These are phyloP conservation scores for Phlegmacium glaucopus DNA, from an alignment of 768 basidiomycete species.

Conservation along the genomic window DNA sequence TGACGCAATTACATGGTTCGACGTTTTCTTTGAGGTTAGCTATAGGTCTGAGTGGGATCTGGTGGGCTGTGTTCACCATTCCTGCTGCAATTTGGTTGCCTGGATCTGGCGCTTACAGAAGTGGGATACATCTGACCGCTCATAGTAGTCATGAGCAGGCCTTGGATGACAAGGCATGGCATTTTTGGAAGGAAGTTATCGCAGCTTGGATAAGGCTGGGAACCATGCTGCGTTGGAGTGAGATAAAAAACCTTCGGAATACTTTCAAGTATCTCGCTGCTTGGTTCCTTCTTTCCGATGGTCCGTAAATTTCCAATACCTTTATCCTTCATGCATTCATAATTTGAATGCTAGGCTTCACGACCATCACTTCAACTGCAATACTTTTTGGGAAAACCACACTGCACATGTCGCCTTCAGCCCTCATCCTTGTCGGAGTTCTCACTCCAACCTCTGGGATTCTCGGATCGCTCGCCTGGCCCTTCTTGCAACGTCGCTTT, in stretches of 20 bases:
- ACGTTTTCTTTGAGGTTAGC: constrained; percentile 79
- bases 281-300: constrained; percentile 94
- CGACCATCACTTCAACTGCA: constrained; percentile 89
- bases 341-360: constrained; percentile 66
- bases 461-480: constrained; percentile 80
- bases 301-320: constrained; percentile 40
- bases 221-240: constrained; percentile 66
- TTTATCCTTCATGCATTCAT: too few relatives aligned
- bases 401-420: constrained; percentile 73
- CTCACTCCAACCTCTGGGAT: constrained; percentile 80
- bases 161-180: constrained; percentile 38
- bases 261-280: constrained; percentile 90
- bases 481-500: constrained; percentile 61
- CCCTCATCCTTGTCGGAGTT: constrained; percentile 76
- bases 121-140: neutral
- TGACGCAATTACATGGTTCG: constrained; percentile 66
- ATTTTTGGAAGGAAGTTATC: constrained; percentile 45
- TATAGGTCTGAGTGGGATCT: constrained; percentile 79
- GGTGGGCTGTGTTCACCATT: constrained; percentile 85
- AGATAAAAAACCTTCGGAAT: constrained; percentile 72
- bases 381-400: constrained; percentile 91
- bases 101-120: constrained; percentile 16
- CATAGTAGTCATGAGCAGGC: constrained; percentile 11
- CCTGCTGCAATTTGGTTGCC: constrained; percentile 79
- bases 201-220: constrained; percentile 77